Conservation (phyloP, 169 alveolate species). For the Plasmodium gaboni region DNA sequence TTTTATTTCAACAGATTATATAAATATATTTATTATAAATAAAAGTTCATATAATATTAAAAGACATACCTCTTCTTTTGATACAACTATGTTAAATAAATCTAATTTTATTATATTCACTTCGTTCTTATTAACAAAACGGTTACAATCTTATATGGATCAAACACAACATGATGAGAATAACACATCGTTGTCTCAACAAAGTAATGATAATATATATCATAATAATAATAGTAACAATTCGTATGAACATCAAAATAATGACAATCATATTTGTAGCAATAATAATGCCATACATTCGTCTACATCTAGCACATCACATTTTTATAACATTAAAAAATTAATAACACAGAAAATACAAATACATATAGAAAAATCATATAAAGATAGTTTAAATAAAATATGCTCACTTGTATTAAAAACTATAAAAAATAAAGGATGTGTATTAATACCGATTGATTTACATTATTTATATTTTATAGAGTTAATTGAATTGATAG, state of each 20-base stretch:
- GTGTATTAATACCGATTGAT: conserved; percentile 70
- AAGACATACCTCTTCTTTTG: conserved; percentile 50
- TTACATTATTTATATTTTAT: conserved; percentile 44
- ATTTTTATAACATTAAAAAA: neutral
- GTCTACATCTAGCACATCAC: neutral
- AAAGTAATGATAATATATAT: too few species aligned
- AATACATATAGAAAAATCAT: conserved; percentile 26
- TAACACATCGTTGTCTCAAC: too few species aligned
- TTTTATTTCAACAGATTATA: conserved; percentile 20
- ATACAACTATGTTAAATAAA: conserved; percentile 17
- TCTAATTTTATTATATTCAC: conserved; percentile 58
- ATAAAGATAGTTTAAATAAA: conserved; percentile 55
- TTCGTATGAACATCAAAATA: neutral
- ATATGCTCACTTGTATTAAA: conserved; percentile 61
- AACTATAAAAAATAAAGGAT: conserved; percentile 65
- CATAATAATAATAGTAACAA: neutral
- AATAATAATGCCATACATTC: neutral
- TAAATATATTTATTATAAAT: conserved; percentile 30
- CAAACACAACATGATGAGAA: too few species aligned
- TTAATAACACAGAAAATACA: conserved; percentile 17
- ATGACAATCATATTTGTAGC: neutral
- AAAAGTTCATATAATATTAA: conserved; percentile 63
- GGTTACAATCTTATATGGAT: neutral
- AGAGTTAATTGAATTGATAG: conserved; percentile 61
- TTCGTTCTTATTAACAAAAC: neutral